A percentile compares a stretch with the other conserved stretches of the same genome.
Evolutionary conservation across 768 basidiomycete genomes (phyloP).

Genomic region (Phylloporus arenicola): DNA sequence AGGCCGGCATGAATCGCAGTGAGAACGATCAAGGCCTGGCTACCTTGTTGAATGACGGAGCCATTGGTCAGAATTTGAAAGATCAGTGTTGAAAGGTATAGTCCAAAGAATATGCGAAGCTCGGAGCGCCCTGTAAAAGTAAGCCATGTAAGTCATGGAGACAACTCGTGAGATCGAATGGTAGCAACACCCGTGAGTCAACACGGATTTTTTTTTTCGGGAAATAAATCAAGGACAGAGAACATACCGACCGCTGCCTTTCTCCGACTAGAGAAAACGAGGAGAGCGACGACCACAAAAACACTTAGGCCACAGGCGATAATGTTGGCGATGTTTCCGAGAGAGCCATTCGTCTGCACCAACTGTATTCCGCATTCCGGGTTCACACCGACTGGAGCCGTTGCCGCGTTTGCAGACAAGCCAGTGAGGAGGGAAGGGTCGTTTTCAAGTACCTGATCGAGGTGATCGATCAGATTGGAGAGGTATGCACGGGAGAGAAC

Average conservation of each 20-base stretch:
- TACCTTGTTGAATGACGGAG: slow-evolving; percentile 73
- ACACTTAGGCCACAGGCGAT: slow-evolving; percentile 73
- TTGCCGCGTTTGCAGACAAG: slow-evolving; percentile 37
- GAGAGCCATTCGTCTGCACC: slow-evolving; percentile 48
- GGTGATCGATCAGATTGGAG: slow-evolving; percentile 19
- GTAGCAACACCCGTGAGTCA: neutral
- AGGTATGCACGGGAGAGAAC: slow-evolving; percentile 4
- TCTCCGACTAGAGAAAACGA: slow-evolving; percentile 54
- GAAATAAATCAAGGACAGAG: neutral
- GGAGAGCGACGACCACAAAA: slow-evolving; percentile 51
- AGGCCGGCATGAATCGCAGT: slow-evolving; percentile 76
- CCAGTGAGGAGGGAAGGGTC: slow-evolving; percentile 34
- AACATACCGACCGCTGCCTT: slow-evolving; percentile 84
- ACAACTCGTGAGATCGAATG: neutral
- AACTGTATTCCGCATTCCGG: slow-evolving; percentile 73
- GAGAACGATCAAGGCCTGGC: slow-evolving; percentile 60
- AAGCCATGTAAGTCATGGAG: slow-evolving; percentile 2
- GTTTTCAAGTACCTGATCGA: slow-evolving; percentile 37
- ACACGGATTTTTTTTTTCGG: neutral
- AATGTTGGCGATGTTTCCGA: slow-evolving; percentile 86
- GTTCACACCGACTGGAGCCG: slow-evolving; percentile 80
- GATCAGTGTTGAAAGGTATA: slow-evolving; percentile 69
- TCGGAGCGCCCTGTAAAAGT: slow-evolving; percentile 56
- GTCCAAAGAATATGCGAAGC: slow-evolving; percentile 55
- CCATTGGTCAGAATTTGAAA: slow-evolving; percentile 81